These are phyloP conservation scores for Abelmoschus esculentus DNA, from an alignment of 345 rosid species.

Conservation along the genomic window DNA sequence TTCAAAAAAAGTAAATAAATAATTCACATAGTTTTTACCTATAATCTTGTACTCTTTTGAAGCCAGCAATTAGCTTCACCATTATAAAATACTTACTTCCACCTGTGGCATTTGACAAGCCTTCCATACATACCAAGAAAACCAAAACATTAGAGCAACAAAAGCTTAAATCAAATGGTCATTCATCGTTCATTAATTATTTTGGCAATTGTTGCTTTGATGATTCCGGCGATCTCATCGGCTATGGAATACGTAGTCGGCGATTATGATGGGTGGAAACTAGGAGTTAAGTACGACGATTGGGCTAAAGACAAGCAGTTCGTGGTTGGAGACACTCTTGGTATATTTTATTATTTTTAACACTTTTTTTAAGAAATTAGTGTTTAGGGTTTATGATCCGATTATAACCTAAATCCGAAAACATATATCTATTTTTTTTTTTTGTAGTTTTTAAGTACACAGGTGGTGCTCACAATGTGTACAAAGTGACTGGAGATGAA, in stretches of 20 bases:
- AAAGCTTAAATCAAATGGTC: neutral
- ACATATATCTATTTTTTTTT: neutral
- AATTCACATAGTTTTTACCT: neutral
- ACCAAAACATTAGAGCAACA: neutral
- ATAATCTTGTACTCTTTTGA: neutral
- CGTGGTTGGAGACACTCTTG: neutral
- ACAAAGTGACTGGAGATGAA: neutral
- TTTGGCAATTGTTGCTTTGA: conserved; percentile 1
- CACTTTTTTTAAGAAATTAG: too few species aligned
- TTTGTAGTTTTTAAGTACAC: neutral
- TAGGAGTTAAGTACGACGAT: neutral
- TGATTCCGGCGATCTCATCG: neutral
- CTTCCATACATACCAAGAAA: neutral
- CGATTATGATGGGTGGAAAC: neutral
- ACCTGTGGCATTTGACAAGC: neutral
- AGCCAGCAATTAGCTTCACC: neutral
- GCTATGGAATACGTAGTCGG: neutral
- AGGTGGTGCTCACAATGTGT: neutral
- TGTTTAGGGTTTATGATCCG: too few species aligned
- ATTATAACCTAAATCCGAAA: too few species aligned
- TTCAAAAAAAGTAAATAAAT: too few species aligned
- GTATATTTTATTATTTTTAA: neutral
- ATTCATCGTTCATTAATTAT: neutral
- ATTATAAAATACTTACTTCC: neutral
- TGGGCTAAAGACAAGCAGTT: conserved; percentile 5